Conservation (phyloP, 2,329 filamentous ascomycete genomes). For the Fusarium ramigenum region DNA sequence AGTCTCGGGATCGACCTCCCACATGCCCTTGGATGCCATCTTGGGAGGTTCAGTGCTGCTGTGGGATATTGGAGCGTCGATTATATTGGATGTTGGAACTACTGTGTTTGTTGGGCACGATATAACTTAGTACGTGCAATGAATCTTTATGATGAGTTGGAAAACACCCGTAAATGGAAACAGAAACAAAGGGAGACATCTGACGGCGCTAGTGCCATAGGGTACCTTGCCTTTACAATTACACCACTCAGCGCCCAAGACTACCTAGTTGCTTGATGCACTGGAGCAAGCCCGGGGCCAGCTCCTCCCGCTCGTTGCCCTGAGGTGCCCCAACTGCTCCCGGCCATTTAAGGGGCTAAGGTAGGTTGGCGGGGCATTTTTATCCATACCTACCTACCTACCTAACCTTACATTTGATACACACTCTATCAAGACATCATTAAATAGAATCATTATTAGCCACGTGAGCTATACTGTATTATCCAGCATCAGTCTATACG, state of each 20-base stretch:
- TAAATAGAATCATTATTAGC: slow-evolving; percentile 6
- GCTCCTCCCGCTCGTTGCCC: slow-evolving; percentile 17
- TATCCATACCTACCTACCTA: background rate
- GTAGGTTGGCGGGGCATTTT: slow-evolving; percentile 26
- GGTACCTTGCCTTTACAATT: background rate
- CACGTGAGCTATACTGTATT: slow-evolving; percentile 13
- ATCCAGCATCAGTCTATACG: background rate
- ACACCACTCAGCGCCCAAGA: slow-evolving; percentile 29
- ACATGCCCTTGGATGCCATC: slow-evolving; percentile 83
- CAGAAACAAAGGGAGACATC: slow-evolving; percentile 25
- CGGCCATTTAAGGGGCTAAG: slow-evolving; percentile 22
- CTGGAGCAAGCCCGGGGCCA: slow-evolving; percentile 15
- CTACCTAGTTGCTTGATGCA: slow-evolving; percentile 4
- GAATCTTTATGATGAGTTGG: slow-evolving; percentile 17
- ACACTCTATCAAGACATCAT: slow-evolving; percentile 2
- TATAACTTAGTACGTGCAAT: background rate
- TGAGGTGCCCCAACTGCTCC: background rate
- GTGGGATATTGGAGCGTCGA: slow-evolving; percentile 6
- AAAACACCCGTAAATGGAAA: slow-evolving; percentile 26
- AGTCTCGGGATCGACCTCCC: slow-evolving; percentile 99
- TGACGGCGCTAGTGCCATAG: slow-evolving; percentile 22
- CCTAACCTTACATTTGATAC: background rate
- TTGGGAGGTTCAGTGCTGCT: slow-evolving; percentile 19
- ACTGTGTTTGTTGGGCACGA: slow-evolving; percentile 1
- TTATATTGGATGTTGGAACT: background rate